Evolutionary conservation across 345 rosid genomes (phyloP), one percentile per base, ranked within the genome.

Genomic region (Salix caprea): DNA sequence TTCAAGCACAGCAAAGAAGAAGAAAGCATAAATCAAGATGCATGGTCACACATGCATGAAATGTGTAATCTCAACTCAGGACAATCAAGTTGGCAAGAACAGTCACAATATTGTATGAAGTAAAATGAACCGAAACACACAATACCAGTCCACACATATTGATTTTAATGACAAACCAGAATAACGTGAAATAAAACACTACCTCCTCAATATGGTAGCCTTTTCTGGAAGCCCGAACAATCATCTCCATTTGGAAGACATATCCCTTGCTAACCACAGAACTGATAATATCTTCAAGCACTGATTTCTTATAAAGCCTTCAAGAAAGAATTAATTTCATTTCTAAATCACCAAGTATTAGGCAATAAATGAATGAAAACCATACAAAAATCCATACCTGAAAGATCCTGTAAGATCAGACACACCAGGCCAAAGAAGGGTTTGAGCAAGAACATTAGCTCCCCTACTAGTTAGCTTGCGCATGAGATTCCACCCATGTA

Each of bases 191-290:
- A 67, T 72, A 72, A 11, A 56, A 60, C 11, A 28, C 16, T 83
- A 91, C 96, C 99, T 96, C 99, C 86, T 96, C 99, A 74, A 93
- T 92, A 75, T 81, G 94, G 87, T 85, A 92, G 77, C 96, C 90
- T 81, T 89, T 91, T 79, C 99, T 91, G 37, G 97, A 85, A 42
- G 98, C 99, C 68, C 98, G 93, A 44, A 96, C 99, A 70, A 96
- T 93, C 97, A 96, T 96, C 89, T 96, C 99, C 97, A 96, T 96
- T 80, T 96, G 99, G 82, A 96, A 96, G 65, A 96, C 99, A 60
- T 94, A 93, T 36, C 98, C 97, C 82, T 93, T 96, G 75, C 98
- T 96, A 58, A 96, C 97, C 60, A 91, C 88, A 65, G 97, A 90
- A 74, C 84, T 83, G 65, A 96, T 93, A 65, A 93, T 80, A 60